Evolutionary conservation across 805 yeast genomes (phyloP), one percentile per base, ranked within the genome.

Genomic region (Metschnikowia reukaufii): DNA sequence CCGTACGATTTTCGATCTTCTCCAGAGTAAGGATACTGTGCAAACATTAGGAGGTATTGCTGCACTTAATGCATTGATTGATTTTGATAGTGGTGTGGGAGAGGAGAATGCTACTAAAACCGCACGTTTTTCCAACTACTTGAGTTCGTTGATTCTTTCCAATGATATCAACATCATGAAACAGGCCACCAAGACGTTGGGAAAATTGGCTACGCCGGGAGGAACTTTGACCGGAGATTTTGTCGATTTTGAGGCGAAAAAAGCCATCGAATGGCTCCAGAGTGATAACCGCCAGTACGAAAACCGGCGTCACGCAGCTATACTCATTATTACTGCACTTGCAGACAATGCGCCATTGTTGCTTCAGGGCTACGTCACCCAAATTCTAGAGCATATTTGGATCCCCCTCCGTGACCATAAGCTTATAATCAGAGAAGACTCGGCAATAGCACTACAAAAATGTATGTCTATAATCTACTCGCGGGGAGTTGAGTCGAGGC

Each of bases 221-320:
- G 94, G 96, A 0, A 82, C 95, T 1, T 67, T 90, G 44, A 88
- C 96, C 0, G 90, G 95, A 0, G 97, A 90, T 42, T 86, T 92
- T 63, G 97, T 94, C 21, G 97, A 92, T 51, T 86, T 82, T 57
- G 97, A 92, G 64, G 94, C 94, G 7, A 88, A 86, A 60, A 77
- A 87, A 40, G 88, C 96, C 33, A 75, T 92, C 42, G 99, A 94
- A 65, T 86, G 97, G 92, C 76, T 92, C 19, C 87, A 88, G 29
- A 77, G 85, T n/a, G 96, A 90, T 52, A 68, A 62, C 48, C 84
- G 88, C 54, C 89, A 86, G 58, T 68, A 70, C 47, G 96, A 89
- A 57, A 78, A 79, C 37, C 79, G 95, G 58, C 81, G 94, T 52
- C 97, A 92, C 61, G 97, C 97, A 0, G 96, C 97, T 1, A 82